Evolutionary conservation across 2,329 filamentous ascomycete species (phyloP), one percentile per base, ranked within the genome.

Genomic region (Fonsecaea monophora): DNA sequence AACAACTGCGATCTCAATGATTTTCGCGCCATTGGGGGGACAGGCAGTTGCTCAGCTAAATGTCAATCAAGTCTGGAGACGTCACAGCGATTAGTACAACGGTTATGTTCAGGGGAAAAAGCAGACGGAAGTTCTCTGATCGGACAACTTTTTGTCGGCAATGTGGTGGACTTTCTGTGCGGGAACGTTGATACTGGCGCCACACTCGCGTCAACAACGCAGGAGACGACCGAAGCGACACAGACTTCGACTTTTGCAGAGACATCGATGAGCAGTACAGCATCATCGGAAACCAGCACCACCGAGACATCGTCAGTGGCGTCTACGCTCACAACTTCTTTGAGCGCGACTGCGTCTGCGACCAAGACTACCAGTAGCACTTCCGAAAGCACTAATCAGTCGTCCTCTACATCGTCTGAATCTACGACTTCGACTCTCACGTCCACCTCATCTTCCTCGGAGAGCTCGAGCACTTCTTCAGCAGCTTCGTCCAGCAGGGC

Each of bases 381-480:
- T 15, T n/a, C 15, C 4, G 18, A 38, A 21, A 60, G 38, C 21
- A 50, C 55, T 5, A 55, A 32, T 8, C n/a, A 53, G 34, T 64
- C 68, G 7, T 78, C 80, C 8, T 74, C 79, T 5, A 76, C 75
- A 12, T 77, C 73, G 2, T 45, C 38, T 2, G 80, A 80, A 59
- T 84, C 81, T 5, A 78, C 76, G 2, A 83, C 81, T 59, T 80
- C 78, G 42, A 40, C 72, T 25, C 71, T 64, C 54, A 69, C 71
- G 40, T 40, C 66, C n/a, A 66, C 66, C 18, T 68, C 70, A 18
- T 67, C 69, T 25, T 70, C 70, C 7, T 65, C 57, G 53, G 88
- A 86, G 58, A 84, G 87, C 71, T 94, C 92, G 89, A 90, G 95
- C 34, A 90, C 87, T 75, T 92, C 86, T 82, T 93, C 94, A 73